These are phyloP conservation scores for Thelonectria olida DNA, from an alignment of 2,329 filamentous ascomycete genomes.

Conservation along the genomic window DNA sequence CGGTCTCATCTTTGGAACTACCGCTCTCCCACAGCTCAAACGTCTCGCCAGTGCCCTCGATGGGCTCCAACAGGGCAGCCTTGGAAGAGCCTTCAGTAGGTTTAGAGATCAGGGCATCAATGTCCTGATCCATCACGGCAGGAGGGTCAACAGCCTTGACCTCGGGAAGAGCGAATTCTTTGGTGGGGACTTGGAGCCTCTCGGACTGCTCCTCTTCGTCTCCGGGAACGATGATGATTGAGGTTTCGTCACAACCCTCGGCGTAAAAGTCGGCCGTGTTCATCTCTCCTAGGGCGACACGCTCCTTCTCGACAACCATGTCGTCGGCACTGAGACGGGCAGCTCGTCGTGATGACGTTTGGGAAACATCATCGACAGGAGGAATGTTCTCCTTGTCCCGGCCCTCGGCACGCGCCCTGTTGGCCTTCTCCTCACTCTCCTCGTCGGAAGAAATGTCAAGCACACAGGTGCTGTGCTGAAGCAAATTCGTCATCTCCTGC, in stretches of 20 bases:
- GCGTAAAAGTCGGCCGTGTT: conserved; percentile 74
- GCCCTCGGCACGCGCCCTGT: conserved; percentile 63
- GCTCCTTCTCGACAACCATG: conserved; percentile 71
- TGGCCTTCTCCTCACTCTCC: conserved; percentile 68
- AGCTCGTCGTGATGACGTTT: conserved; percentile 56
- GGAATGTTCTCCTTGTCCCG: conserved; percentile 94
- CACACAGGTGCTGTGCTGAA: conserved; percentile 88
- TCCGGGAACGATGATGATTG: conserved; percentile 69
- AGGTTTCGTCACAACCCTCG: conserved; percentile 70
- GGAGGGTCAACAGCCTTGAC: conserved; percentile 32
- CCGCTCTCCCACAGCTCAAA: conserved; percentile 78
- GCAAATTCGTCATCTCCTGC: conserved; percentile 89
- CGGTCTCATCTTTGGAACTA: conserved; percentile 68
- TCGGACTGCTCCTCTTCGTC: conserved; percentile 60
- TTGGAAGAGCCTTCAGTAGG: conserved; percentile 49
- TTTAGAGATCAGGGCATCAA: conserved; percentile 51
- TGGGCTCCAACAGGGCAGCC: conserved; percentile 60
- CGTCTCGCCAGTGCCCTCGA: conserved; percentile 67
- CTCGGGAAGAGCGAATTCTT: conserved; percentile 32
- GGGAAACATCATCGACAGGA: conserved; percentile 71
- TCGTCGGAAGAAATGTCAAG: conserved; percentile 93
- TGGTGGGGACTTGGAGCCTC: conserved; percentile 18
- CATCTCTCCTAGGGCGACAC: conserved; percentile 73
- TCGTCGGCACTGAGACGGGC: conserved; percentile 51
- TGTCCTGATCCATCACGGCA: conserved; percentile 34